Percentiles rank a stretch among this genome's conserved stretches.
phyloP scores from a whole-genome alignment of 352 stramenopile species.

The Phytophthora fragariae region DNA sequence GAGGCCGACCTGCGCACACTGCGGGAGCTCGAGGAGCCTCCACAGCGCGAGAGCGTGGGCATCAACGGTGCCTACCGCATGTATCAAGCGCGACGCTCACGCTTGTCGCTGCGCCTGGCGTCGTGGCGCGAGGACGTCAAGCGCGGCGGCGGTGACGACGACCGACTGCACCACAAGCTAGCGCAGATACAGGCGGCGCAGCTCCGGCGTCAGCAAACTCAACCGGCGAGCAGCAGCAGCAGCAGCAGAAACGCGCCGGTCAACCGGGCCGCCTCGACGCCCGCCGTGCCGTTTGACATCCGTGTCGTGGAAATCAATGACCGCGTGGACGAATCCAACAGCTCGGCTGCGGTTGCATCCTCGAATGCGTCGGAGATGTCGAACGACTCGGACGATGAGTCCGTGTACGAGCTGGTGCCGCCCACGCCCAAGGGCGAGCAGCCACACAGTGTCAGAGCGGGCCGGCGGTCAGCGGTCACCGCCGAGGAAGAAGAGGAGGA shows the following conservation, averaged over 20 bases:
- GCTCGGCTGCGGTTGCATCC: constrained; percentile 12
- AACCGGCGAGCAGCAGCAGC: neutral
- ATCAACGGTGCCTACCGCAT: constrained; percentile 67
- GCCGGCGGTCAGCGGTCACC: constrained; percentile 28
- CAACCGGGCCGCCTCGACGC: constrained; percentile 26
- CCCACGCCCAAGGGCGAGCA: constrained; percentile 35
- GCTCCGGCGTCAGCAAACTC: constrained; percentile 27
- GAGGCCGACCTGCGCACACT: constrained; percentile 62
- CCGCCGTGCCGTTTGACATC: constrained; percentile 54
- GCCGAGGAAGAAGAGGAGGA: constrained; percentile 51
- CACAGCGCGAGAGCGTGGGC: constrained; percentile 46
- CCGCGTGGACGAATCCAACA: constrained; percentile 39
- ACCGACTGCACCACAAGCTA: constrained; percentile 61
- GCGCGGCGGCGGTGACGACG: constrained; percentile 40
- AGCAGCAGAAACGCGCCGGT: constrained; percentile 3
- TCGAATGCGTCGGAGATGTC: constrained; percentile 19
- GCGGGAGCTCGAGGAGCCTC: constrained; percentile 57
- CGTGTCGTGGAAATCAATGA: constrained; percentile 54
- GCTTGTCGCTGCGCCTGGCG: constrained; percentile 58
- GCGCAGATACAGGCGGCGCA: constrained; percentile 52
- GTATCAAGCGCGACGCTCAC: constrained; percentile 57
- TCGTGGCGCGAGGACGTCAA: constrained; percentile 78
- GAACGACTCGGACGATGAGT: constrained; percentile 38
- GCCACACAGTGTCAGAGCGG: neutral
- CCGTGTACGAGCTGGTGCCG: constrained; percentile 43